A percentile compares a stretch with the other conserved stretches of the same genome.
Conservation (phyloP, 768 basidiomycete genomes). For the Tephrocybe sp. region DNA sequence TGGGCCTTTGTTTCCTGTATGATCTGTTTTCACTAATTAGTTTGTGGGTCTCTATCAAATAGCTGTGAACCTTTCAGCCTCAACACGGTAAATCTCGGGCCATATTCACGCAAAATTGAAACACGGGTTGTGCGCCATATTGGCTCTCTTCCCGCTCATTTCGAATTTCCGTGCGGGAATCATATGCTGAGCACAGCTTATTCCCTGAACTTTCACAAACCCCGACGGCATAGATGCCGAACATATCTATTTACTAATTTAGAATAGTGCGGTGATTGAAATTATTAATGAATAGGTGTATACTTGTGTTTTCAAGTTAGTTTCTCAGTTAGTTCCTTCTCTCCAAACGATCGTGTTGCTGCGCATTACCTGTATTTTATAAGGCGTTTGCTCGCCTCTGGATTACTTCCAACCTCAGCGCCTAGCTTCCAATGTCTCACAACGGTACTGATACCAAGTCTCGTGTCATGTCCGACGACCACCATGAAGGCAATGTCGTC, state of each 20-base stretch:
- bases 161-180: no score
- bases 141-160: no score
- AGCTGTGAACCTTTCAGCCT: neutral
- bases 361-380: conserved; percentile 7
- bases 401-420: neutral
- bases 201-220: no score
- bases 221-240: no score
- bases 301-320: neutral
- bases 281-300: neutral
- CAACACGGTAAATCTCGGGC: conserved; percentile 2
- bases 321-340: no score
- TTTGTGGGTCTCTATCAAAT: no score
- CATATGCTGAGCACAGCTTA: no score
- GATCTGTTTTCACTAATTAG: no score
- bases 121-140: no score
- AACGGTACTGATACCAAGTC: conserved; percentile 49
- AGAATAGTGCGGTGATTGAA: neutral
- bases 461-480: conserved; percentile 41
- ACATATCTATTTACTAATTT: no score
- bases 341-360: neutral
- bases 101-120: conserved; percentile 2
- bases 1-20: no score
- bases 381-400: conserved; percentile 9
- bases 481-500: conserved; percentile 56
- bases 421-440: conserved; percentile 17